phyloP scores from a whole-genome alignment of 768 basidiomycete species.

The Sporobolomyces phaffii region DNA sequence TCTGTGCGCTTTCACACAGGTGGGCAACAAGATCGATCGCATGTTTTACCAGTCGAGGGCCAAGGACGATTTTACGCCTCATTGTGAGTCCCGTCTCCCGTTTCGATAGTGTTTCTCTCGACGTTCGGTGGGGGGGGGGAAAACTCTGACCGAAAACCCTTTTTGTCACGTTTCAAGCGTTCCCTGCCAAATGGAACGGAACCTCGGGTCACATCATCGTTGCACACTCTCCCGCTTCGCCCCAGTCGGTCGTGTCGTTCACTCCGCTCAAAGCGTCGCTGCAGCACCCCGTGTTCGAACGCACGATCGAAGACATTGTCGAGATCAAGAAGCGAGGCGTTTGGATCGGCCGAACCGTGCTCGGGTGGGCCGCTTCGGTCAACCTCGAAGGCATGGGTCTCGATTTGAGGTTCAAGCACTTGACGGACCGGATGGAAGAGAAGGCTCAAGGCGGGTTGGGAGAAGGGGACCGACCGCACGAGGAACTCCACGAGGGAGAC shows the following conservation, averaged over 20 bases:
- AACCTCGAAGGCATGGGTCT: slow-evolving; percentile 48
- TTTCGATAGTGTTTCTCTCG: too few relatives aligned
- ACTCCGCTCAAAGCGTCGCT: slow-evolving; percentile 42
- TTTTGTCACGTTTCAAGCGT: too few relatives aligned
- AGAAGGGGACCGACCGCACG: slow-evolving; percentile 31
- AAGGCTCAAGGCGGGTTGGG: slow-evolving; percentile 33
- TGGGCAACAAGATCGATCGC: slow-evolving; percentile 46
- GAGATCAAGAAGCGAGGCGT: slow-evolving; percentile 49
- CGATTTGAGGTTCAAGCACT: slow-evolving; percentile 46
- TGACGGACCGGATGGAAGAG: slow-evolving; percentile 14
- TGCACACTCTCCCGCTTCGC: slow-evolving; percentile 38
- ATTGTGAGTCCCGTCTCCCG: slow-evolving; percentile 41
- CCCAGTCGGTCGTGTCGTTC: slow-evolving; percentile 34
- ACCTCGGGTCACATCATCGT: slow-evolving; percentile 47
- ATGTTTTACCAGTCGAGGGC: slow-evolving; percentile 44
- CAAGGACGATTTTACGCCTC: slow-evolving; percentile 45
- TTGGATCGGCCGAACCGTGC: slow-evolving; percentile 46
- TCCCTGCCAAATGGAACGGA: slow-evolving; percentile 46
- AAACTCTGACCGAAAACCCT: too few relatives aligned
- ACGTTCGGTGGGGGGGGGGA: too few relatives aligned
- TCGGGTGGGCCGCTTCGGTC: slow-evolving; percentile 48
- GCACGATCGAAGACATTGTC: slow-evolving; percentile 47
- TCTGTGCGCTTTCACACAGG: slow-evolving; percentile 26
- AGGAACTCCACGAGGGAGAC: slow-evolving; percentile 42
- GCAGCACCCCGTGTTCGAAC: slow-evolving; percentile 40